phyloP scores from a whole-genome alignment of 2,329 filamentous ascomycete species.

The Ophiostoma montium region DNA sequence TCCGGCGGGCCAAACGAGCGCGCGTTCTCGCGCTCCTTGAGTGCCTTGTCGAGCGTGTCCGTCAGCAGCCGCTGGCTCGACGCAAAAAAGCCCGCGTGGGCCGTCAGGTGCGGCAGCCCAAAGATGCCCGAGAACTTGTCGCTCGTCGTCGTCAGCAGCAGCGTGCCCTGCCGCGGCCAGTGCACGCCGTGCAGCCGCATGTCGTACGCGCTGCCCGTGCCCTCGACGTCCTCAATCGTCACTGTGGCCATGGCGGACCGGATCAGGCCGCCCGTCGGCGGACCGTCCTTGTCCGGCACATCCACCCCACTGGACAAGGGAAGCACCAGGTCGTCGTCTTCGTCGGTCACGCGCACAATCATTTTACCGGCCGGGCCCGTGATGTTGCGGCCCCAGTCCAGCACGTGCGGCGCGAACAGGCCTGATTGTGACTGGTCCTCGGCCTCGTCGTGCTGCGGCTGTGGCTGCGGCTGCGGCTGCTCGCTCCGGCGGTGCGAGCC shows the following conservation, averaged over 20 bases:
- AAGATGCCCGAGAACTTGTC: constrained; percentile 92
- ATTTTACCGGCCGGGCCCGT: constrained; percentile 60
- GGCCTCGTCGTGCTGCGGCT: not conserved
- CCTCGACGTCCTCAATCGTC: constrained; percentile 56
- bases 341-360: constrained; percentile 50
- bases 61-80: constrained; percentile 54
- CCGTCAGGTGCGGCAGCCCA: constrained; percentile 68
- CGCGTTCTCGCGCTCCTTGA: constrained; percentile 48
- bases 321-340: constrained; percentile 26
- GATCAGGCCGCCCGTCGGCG: constrained; percentile 36
- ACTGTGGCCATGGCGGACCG: constrained; percentile 58
- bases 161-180: constrained; percentile 64
- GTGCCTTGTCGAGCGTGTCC: constrained; percentile 51
- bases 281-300: constrained; percentile 16
- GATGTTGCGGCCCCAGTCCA: constrained; percentile 64
- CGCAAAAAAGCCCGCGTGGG: constrained; percentile 40
- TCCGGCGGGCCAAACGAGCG: constrained; percentile 44
- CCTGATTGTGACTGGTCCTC: not conserved
- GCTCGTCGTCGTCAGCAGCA: constrained; percentile 77
- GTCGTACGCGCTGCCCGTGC: constrained; percentile 61
- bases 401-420: constrained; percentile 9
- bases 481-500: not conserved
- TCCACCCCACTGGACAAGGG: no score
- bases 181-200: constrained; percentile 73
- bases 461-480: not conserved